Evolutionary conservation across 441 rosid species (phyloP).

Genomic region (Gossypium aridum): DNA sequence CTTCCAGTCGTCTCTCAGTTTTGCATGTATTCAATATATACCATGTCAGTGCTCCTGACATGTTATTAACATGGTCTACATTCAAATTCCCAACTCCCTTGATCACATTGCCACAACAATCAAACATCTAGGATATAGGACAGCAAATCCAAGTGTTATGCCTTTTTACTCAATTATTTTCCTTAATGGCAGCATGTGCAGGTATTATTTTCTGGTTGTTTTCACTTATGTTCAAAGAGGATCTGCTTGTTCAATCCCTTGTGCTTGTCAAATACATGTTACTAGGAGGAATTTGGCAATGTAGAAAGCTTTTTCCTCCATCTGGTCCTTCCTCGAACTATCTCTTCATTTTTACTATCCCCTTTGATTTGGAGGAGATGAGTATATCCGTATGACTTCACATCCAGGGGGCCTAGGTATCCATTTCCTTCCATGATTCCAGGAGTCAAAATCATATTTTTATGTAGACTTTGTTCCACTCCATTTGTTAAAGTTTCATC

Average conservation of each 20-base stretch:
- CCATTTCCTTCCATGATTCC: slow-evolving; percentile 39
- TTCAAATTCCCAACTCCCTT: background rate
- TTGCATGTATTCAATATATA: background rate
- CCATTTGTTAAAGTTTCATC: slow-evolving; percentile 28
- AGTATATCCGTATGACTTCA: slow-evolving; percentile 34
- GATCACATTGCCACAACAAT: background rate
- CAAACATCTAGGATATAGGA: background rate
- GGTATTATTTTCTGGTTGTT: background rate
- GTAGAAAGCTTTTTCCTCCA: slow-evolving; percentile 40
- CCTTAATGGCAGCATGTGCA: background rate
- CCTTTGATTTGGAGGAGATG: slow-evolving; percentile 46
- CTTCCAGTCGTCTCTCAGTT: background rate
- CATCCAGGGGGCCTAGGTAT: slow-evolving; percentile 28
- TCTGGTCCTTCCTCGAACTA: slow-evolving; percentile 51
- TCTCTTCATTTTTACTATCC: slow-evolving; percentile 32
- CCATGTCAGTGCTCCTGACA: too few species aligned
- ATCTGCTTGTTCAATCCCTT: background rate
- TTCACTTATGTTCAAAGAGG: background rate
- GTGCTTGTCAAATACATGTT: background rate
- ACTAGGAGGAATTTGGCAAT: slow-evolving; percentile 17
- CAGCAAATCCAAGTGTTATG: background rate
- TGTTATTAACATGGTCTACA: too few species aligned
- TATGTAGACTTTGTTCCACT: slow-evolving; percentile 20
- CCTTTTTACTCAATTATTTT: background rate
- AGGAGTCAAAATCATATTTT: slow-evolving; percentile 37